These are phyloP conservation scores for Debaryomyces tyrocola DNA, from an alignment of 805 yeast species.

Conservation along the genomic window DNA sequence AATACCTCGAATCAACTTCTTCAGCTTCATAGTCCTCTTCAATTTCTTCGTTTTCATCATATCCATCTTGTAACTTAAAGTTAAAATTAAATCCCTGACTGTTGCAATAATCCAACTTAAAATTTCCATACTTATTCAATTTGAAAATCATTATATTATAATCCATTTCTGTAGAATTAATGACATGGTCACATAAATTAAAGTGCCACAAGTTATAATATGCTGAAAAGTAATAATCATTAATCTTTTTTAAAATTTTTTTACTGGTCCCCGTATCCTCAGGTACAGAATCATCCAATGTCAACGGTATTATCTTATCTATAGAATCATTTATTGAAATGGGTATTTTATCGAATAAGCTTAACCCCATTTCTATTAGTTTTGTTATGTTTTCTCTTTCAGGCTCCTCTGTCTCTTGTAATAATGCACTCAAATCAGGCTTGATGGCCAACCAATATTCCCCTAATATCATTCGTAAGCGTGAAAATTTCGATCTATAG, in stretches of 20 bases:
- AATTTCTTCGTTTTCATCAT: slow-evolving; percentile 4
- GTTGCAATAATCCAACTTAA: slow-evolving; percentile 49
- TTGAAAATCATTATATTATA: slow-evolving; percentile 48
- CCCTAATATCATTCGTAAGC: slow-evolving; percentile 59
- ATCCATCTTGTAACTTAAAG: slow-evolving; percentile 33
- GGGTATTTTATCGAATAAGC: slow-evolving; percentile 63
- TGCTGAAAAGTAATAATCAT: slow-evolving; percentile 62
- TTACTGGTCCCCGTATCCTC: slow-evolving; percentile 27
- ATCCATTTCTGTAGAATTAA: slow-evolving; percentile 11
- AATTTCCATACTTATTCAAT: slow-evolving; percentile 42
- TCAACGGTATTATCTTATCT: slow-evolving; percentile 44
- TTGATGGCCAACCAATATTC: slow-evolving; percentile 63
- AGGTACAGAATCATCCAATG: slow-evolving; percentile 28
- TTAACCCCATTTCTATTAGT: slow-evolving; percentile 55
- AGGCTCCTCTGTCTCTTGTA: slow-evolving; percentile 34
- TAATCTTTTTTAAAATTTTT: slow-evolving; percentile 46
- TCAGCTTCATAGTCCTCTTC: slow-evolving; percentile 1
- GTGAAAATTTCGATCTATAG: slow-evolving; percentile 61
- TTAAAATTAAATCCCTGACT: slow-evolving; percentile 66
- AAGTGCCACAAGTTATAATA: slow-evolving; percentile 79
- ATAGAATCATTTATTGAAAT: slow-evolving; percentile 38
- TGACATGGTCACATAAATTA: slow-evolving; percentile 58
- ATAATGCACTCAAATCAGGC: slow-evolving; percentile 45
- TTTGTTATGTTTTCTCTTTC: slow-evolving; percentile 29
- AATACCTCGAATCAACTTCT: neutral